A percentile compares a stretch with the other conserved stretches of the same genome.
phyloP scores from a whole-genome alignment of 768 basidiomycete genomes.

The Fibroporia radiculosa region DNA sequence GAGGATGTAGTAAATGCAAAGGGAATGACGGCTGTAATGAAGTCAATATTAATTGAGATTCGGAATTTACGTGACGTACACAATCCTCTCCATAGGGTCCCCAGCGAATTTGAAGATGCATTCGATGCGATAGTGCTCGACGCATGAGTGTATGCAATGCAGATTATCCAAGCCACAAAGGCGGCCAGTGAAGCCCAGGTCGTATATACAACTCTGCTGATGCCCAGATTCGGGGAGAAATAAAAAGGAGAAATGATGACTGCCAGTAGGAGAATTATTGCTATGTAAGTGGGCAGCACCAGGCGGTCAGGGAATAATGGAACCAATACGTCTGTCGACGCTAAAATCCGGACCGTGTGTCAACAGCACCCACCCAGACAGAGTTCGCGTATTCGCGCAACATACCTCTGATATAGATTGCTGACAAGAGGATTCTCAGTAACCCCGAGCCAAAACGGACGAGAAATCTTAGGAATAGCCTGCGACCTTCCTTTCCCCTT shows the following conservation, averaged over 20 bases:
- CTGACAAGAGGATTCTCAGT: slow-evolving; percentile 44
- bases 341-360: slow-evolving; percentile 24
- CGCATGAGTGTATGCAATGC: slow-evolving; percentile 43
- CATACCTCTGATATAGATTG: slow-evolving; percentile 63
- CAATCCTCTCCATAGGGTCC: slow-evolving; percentile 54
- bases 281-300: slow-evolving; percentile 28
- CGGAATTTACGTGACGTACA: slow-evolving; percentile 31
- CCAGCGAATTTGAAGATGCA: slow-evolving; percentile 32
- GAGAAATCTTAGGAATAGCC: slow-evolving; percentile 35
- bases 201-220: slow-evolving; percentile 45
- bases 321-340: slow-evolving; percentile 44
- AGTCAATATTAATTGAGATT: background rate
- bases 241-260: slow-evolving; percentile 43
- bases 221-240: slow-evolving; percentile 45
- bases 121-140: slow-evolving; percentile 34
- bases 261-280: slow-evolving; percentile 34
- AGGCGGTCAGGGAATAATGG: slow-evolving; percentile 37
- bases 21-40: slow-evolving; percentile 40
- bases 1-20: slow-evolving; percentile 62
- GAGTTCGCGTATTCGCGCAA: slow-evolving; percentile 8
- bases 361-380: background rate
- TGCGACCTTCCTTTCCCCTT: slow-evolving; percentile 40
- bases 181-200: slow-evolving; percentile 52
- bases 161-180: slow-evolving; percentile 56
- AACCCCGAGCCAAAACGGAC: slow-evolving; percentile 37